phyloP scores from a whole-genome alignment of 495 filamentous ascomycete genomes.

The Tuber brumale region DNA sequence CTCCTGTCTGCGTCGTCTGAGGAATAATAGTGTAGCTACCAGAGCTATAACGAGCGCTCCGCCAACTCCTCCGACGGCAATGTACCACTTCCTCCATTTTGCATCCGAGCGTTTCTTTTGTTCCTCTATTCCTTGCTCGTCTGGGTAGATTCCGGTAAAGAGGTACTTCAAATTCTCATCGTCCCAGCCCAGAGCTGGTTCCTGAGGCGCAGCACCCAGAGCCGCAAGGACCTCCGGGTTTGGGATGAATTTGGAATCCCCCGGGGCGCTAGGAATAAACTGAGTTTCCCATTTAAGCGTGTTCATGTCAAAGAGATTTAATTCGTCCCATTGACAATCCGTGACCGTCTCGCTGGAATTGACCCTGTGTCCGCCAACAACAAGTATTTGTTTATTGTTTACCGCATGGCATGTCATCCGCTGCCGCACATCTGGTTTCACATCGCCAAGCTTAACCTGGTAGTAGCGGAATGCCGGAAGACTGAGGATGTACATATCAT shows the following conservation, averaged over 20 bases:
- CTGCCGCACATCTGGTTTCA: conserved; percentile 7
- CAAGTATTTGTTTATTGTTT: conserved; percentile 7
- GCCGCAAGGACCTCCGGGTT: background rate
- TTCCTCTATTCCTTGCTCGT: conserved; percentile 1
- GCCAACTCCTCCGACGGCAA: background rate
- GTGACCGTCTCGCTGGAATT: conserved; percentile 4
- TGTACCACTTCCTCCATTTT: background rate
- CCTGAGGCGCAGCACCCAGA: background rate
- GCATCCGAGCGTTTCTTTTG: background rate
- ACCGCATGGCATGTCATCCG: conserved; percentile 12
- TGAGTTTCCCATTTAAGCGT: background rate
- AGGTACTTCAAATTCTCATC: conserved; percentile 5
- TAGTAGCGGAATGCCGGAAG: conserved; percentile 11
- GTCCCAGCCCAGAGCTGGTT: conserved; percentile 10
- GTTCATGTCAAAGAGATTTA: conserved; percentile 12
- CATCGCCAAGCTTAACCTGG: conserved; percentile 6
- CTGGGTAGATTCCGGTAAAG: conserved; percentile 3
- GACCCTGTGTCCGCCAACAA: conserved; percentile 7
- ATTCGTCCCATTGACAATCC: conserved; percentile 9
- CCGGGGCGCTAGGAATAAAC: background rate
- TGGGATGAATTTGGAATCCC: background rate
- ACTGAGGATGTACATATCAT: conserved; percentile 15
- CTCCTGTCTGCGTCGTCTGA: conserved; percentile 4
- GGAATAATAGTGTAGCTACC: background rate
- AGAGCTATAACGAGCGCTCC: background rate